Percentiles rank a stretch among this genome's conserved stretches.
phyloP scores from a whole-genome alignment of 1,284 basidiomycete genomes.

The Malassezia restricta region DNA sequence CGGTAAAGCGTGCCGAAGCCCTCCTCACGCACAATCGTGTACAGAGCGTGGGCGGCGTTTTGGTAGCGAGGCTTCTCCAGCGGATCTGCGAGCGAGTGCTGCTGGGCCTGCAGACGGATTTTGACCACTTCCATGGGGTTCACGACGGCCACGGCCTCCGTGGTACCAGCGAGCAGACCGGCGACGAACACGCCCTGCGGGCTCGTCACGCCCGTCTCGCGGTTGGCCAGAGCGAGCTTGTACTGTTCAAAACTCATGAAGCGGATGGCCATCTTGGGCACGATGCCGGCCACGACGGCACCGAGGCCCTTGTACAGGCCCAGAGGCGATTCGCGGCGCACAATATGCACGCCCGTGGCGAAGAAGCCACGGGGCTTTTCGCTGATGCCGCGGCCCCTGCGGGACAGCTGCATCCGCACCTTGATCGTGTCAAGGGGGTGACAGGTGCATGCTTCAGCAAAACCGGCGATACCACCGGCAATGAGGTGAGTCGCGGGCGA shows the following conservation, averaged over 20 bases:
- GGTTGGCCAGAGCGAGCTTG: constrained; percentile 68
- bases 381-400: constrained; percentile 26
- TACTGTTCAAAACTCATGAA: constrained; percentile 96
- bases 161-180: constrained; percentile 82
- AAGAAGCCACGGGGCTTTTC: constrained; percentile 73
- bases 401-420: constrained; percentile 78
- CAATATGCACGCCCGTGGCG: constrained; percentile 79
- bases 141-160: constrained; percentile 79
- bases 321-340: constrained; percentile 78
- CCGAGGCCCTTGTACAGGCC: constrained; percentile 97
- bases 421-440: constrained; percentile 77
- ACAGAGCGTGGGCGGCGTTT: constrained; percentile 91
- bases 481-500: constrained; percentile 44
- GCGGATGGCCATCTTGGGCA: constrained; percentile 98
- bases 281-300: constrained; percentile 82
- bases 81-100: constrained; percentile 92
- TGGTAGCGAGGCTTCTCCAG: constrained; percentile 84
- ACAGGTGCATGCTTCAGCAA: constrained; percentile 45
- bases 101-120: constrained; percentile 93
- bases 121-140: constrained; percentile 99
- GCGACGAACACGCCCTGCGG: constrained; percentile 62
- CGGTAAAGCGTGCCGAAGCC: constrained; percentile 75
- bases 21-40: constrained; percentile 88
- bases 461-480: constrained; percentile 45
- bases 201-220: constrained; percentile 62